These are phyloP conservation scores for Diaporthe eres DNA, from an alignment of 2,329 filamentous ascomycete genomes.

Conservation along the genomic window DNA sequence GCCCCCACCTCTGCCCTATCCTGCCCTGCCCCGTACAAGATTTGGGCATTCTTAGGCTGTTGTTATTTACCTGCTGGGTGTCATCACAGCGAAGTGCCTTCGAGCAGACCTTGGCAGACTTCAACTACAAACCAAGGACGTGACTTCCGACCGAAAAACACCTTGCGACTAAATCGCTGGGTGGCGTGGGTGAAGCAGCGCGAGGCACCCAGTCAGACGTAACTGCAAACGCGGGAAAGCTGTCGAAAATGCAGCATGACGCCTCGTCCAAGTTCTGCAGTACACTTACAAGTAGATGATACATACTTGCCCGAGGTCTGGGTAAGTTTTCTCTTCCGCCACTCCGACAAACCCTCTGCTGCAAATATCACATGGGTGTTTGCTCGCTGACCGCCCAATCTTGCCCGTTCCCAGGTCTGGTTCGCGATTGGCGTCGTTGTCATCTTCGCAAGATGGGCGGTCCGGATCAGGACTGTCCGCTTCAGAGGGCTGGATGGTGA, in stretches of 20 bases:
- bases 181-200: background rate
- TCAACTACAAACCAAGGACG: background rate
- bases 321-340: constrained; percentile 9
- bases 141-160: background rate
- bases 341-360: background rate
- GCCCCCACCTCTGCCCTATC: background rate
- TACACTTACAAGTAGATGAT: constrained; percentile 46
- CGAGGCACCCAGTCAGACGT: background rate
- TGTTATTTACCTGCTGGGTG: background rate
- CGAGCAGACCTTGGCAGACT: background rate
- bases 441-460: constrained; percentile 31
- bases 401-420: constrained; percentile 14
- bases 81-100: background rate
- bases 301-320: constrained; percentile 42
- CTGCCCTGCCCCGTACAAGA: background rate
- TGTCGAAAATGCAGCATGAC: constrained; percentile 24
- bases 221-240: background rate
- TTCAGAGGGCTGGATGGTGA: constrained; percentile 33
- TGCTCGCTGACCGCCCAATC: background rate
- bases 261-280: constrained; percentile 43
- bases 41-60: background rate
- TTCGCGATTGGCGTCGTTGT: constrained; percentile 31
- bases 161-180: background rate
- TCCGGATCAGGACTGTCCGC: constrained; percentile 39
- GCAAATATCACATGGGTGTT: no score